phyloP scores from a whole-genome alignment of 148 eudicot species.

The Rhododendron kiyosumense region DNA sequence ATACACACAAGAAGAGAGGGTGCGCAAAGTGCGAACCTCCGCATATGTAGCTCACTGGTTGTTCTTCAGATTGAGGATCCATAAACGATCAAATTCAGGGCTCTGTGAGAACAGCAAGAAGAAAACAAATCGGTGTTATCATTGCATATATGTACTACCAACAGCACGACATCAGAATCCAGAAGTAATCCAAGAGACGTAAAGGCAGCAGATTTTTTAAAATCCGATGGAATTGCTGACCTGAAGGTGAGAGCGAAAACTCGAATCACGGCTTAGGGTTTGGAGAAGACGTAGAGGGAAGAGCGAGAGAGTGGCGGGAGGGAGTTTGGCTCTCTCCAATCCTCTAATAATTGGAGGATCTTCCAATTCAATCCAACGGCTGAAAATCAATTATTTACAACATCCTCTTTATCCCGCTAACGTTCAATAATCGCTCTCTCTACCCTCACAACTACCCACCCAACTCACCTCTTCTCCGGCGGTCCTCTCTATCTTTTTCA shows the following conservation, averaged over 20 bases:
- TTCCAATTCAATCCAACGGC: too few relatives aligned
- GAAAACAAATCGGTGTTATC: background rate
- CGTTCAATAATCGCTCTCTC: too few relatives aligned
- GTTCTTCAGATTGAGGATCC: conserved; percentile 80
- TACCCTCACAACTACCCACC: too few relatives aligned
- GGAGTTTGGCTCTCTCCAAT: background rate
- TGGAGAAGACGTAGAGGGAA: background rate
- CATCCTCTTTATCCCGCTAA: too few relatives aligned
- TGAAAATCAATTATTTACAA: too few relatives aligned
- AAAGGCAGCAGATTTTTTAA: background rate
- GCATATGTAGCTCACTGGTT: conserved; percentile 69
- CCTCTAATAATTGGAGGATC: too few relatives aligned
- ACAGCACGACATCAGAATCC: background rate
- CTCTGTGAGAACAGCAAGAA: background rate
- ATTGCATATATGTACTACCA: background rate
- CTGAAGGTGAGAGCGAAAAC: background rate
- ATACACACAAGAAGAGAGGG: background rate
- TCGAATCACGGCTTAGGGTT: background rate
- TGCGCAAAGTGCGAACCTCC: conserved; percentile 33
- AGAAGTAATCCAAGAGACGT: background rate
- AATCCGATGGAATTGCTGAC: background rate
- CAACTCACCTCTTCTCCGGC: too few relatives aligned
- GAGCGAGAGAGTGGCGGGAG: background rate
- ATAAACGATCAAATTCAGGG: conserved; percentile 13
- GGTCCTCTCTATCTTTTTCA: too few relatives aligned